These are phyloP conservation scores for Mrakia gelida DNA, from an alignment of 768 basidiomycete genomes.

Conservation along the genomic window DNA sequence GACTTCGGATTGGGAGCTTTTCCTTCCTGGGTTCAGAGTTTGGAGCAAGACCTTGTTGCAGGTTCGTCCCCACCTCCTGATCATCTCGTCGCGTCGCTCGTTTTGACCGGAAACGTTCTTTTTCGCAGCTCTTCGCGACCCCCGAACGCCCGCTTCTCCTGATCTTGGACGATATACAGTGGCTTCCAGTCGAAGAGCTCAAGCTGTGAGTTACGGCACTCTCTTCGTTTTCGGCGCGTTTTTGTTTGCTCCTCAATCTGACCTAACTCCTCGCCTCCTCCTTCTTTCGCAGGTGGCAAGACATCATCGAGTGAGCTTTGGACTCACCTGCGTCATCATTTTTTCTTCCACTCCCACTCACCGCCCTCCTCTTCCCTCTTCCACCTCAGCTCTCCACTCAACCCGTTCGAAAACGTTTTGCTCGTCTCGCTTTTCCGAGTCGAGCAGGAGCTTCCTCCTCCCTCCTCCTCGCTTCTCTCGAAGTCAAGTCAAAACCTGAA, in stretches of 20 bases:
- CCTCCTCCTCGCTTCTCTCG: background rate
- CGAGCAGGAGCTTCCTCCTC: slow-evolving; percentile 4
- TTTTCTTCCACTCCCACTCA: background rate
- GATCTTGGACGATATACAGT: slow-evolving; percentile 24
- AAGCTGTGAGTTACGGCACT: background rate
- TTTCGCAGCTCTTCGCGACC: slow-evolving; percentile 27
- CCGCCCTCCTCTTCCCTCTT: too few species aligned
- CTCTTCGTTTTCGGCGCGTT: background rate
- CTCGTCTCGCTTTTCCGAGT: slow-evolving; percentile 20
- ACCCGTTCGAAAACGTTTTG: slow-evolving; percentile 6
- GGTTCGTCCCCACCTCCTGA: too few species aligned
- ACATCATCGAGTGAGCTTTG: background rate
- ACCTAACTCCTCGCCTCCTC: background rate
- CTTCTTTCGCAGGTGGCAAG: slow-evolving; percentile 5
- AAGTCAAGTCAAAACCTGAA: background rate
- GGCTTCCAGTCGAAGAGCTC: slow-evolving; percentile 21
- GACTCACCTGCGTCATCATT: too few species aligned
- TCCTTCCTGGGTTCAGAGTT: background rate
- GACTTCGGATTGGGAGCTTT: slow-evolving; percentile 26
- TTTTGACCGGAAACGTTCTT: background rate
- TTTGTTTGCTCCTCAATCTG: background rate
- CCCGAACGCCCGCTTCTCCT: slow-evolving; percentile 12
- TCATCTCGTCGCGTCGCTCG: too few species aligned
- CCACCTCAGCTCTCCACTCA: background rate
- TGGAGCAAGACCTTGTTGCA: slow-evolving; percentile 1